Conservation (phyloP, 202 grass and related monocot genomes). For the Zoysia matrella region DNA sequence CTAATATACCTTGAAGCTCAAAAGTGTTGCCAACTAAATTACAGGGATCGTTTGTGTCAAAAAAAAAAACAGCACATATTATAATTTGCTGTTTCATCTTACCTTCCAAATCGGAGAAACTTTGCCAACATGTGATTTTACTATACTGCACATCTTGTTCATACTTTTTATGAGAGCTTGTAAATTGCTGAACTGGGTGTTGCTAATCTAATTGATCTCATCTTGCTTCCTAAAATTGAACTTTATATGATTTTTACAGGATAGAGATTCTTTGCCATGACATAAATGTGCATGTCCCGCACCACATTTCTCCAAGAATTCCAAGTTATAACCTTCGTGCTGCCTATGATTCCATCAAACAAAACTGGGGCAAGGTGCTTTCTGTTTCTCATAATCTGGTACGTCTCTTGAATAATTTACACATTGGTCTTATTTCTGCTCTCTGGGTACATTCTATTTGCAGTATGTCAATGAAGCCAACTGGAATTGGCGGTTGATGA, state of each 20-base stretch:
- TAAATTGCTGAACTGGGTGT: neutral
- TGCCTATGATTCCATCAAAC: constrained; percentile 73
- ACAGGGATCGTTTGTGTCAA: neutral
- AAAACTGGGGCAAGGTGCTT: constrained; percentile 93
- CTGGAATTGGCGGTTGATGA: constrained; percentile 99
- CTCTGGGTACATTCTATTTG: constrained; percentile 26
- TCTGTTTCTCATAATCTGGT: neutral
- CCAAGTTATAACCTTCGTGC: constrained; percentile 90
- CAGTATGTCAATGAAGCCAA: constrained; percentile 93
- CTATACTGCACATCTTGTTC: neutral
- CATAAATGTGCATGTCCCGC: constrained; percentile 97
- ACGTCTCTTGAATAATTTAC: constrained; percentile 19
- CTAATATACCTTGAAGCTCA: neutral
- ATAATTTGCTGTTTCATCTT: neutral
- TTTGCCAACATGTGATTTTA: too few relatives aligned
- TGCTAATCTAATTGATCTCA: constrained; percentile 1
- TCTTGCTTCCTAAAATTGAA: constrained; percentile 21
- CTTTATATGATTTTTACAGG: constrained; percentile 60
- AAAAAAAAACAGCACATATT: neutral
- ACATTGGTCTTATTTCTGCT: constrained; percentile 28
- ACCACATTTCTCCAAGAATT: constrained; percentile 96
- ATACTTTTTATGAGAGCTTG: constrained; percentile 22
- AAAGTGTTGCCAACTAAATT: constrained; percentile 31
- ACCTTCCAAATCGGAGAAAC: neutral
- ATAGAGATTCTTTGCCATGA: constrained; percentile 98